These are phyloP conservation scores for Amaranthus tricolor DNA, from an alignment of 179 eudicot genomes.

Conservation along the genomic window DNA sequence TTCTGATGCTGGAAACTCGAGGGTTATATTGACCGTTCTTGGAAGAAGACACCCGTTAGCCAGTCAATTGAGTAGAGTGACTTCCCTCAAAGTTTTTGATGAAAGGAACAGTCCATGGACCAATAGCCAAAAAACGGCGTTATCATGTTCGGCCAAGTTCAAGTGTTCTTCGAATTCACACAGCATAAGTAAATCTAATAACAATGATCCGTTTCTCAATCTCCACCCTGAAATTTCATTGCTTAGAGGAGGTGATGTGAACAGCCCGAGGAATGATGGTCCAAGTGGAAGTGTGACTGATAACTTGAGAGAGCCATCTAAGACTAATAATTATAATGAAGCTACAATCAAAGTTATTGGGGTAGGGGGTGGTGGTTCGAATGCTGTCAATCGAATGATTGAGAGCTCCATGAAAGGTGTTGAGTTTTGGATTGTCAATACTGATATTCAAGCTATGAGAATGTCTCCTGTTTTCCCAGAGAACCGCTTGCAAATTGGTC, in stretches of 20 bases:
- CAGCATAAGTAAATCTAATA: constrained; percentile 44
- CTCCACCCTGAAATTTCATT: constrained; percentile 76
- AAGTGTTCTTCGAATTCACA: constrained; percentile 61
- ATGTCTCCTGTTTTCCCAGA: constrained; percentile 79
- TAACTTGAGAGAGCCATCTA: constrained; percentile 42
- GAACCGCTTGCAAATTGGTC: constrained; percentile 83
- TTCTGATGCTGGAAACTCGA: constrained; percentile 42
- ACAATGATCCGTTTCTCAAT: constrained; percentile 68
- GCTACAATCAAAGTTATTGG: constrained; percentile 94
- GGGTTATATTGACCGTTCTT: constrained; percentile 48
- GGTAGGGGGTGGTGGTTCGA: constrained; percentile 97
- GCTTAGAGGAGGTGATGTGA: constrained; percentile 81
- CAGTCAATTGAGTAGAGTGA: constrained; percentile 28
- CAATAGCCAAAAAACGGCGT: constrained; percentile 26
- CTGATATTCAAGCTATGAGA: constrained; percentile 90
- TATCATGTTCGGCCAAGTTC: constrained; percentile 35
- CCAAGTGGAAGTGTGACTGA: constrained; percentile 50
- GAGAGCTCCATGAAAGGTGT: constrained; percentile 91
- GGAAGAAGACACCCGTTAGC: constrained; percentile 38
- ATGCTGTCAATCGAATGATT: constrained; percentile 95
- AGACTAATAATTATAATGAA: constrained; percentile 47
- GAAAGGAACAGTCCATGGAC: constrained; percentile 35
- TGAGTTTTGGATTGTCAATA: constrained; percentile 92
- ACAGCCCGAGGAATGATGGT: constrained; percentile 46
- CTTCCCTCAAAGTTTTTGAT: constrained; percentile 39